Evolutionary conservation across 768 basidiomycete genomes (phyloP).

Genomic region (Lactarius akahatsu): DNA sequence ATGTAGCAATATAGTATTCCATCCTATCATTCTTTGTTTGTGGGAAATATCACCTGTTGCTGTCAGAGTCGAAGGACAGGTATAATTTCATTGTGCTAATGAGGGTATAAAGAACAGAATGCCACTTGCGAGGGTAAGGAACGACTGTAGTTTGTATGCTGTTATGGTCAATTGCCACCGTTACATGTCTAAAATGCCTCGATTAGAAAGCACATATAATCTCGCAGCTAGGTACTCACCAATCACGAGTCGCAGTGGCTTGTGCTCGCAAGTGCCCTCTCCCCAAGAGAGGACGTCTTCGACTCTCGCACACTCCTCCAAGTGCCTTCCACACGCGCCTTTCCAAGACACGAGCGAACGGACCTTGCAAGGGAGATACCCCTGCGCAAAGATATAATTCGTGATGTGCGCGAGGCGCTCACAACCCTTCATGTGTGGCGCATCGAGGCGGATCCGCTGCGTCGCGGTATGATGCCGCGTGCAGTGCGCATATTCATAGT

Average conservation of each 20-base stretch:
- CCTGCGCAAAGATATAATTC: slow-evolving; percentile 46
- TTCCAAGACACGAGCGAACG: slow-evolving; percentile 46
- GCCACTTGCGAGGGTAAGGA: not conserved
- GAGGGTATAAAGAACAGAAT: no score
- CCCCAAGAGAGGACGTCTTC: slow-evolving; percentile 36
- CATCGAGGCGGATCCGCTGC: slow-evolving; percentile 46
- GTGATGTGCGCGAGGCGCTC: slow-evolving; percentile 48
- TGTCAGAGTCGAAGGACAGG: not conserved
- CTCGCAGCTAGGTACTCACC: slow-evolving; percentile 31
- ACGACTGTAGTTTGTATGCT: not conserved
- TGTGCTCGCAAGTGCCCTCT: slow-evolving; percentile 39
- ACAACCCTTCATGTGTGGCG: slow-evolving; percentile 33
- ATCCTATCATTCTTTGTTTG: not conserved
- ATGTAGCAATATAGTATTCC: not conserved
- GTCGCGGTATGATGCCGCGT: slow-evolving; percentile 36
- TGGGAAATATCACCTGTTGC: not conserved
- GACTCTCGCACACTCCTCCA: slow-evolving; percentile 35
- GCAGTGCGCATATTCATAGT: slow-evolving; percentile 42
- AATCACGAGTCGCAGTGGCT: slow-evolving; percentile 40
- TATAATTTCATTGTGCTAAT: not conserved
- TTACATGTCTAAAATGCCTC: not conserved
- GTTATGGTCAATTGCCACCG: not conserved
- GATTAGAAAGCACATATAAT: not conserved
- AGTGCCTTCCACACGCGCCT: slow-evolving; percentile 37
- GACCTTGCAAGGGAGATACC: slow-evolving; percentile 39